A percentile compares a stretch with the other conserved stretches of the same genome.
Conservation (phyloP, 2,329 filamentous ascomycete species). For the Nothophaeocryptopus gaeumannii region DNA sequence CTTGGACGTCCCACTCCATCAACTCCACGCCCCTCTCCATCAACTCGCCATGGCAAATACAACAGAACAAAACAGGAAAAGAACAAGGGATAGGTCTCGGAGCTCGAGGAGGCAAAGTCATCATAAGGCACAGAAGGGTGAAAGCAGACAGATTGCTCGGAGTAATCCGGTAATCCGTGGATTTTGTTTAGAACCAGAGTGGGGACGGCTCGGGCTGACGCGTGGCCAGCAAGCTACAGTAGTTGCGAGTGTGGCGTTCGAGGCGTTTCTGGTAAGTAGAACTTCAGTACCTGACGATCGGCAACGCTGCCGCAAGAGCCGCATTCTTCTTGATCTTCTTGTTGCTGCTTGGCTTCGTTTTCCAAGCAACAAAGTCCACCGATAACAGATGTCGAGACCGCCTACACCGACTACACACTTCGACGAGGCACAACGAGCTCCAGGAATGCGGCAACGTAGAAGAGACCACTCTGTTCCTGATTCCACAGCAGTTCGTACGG, state of each 20-base stretch:
- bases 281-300: constrained; percentile 4
- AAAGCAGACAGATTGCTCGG: too few species aligned
- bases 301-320: background rate
- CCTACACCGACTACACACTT: too few species aligned
- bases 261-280: background rate
- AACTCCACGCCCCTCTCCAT: background rate
- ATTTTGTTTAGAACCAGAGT: too few species aligned
- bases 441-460: background rate
- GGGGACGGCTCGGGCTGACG: background rate
- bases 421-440: background rate
- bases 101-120: constrained; percentile 7
- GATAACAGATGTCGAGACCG: too few species aligned
- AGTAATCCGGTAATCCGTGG: too few species aligned
- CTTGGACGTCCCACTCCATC: constrained; percentile 2
- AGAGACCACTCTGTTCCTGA: too few species aligned
- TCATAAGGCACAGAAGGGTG: too few species aligned
- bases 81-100: constrained; percentile 19
- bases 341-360: background rate
- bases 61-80: constrained; percentile 22
- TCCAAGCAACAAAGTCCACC: background rate
- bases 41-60: constrained; percentile 5
- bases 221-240: background rate
- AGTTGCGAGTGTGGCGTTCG: too few species aligned
- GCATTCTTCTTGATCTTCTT: background rate
- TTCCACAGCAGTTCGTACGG: too few species aligned